These are phyloP conservation scores for Yarrowia deformans DNA, from an alignment of 805 yeast genomes.

Conservation along the genomic window DNA sequence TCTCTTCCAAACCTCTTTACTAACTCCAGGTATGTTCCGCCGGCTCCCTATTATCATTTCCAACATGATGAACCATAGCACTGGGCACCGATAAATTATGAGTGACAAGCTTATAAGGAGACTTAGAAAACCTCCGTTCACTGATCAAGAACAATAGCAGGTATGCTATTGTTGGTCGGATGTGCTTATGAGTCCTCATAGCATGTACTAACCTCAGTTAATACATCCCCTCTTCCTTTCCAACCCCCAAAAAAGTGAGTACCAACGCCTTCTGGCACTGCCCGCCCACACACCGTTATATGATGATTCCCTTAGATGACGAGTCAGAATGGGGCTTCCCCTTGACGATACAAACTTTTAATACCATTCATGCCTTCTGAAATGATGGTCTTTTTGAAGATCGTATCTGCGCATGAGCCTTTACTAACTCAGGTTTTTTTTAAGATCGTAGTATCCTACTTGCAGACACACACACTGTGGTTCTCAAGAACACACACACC, in stretches of 20 bases:
- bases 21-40: slow-evolving; percentile 36
- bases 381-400: slow-evolving; percentile 40
- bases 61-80: slow-evolving; percentile 86
- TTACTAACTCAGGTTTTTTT: slow-evolving; percentile 22
- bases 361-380: slow-evolving; percentile 98
- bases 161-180: neutral
- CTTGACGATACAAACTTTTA: slow-evolving; percentile 81
- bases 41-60: slow-evolving; percentile 40
- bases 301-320: slow-evolving; percentile 77
- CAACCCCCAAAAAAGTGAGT: slow-evolving; percentile 6
- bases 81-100: slow-evolving; percentile 97
- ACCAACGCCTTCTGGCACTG: neutral
- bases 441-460: too few relatives aligned
- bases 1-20: slow-evolving; percentile 8
- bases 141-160: slow-evolving; percentile 58
- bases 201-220: slow-evolving; percentile 32
- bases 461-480: neutral
- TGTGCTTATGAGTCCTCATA: neutral
- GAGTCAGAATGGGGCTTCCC: slow-evolving; percentile 98
- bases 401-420: neutral
- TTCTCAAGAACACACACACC: neutral
- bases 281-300: slow-evolving; percentile 16
- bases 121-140: slow-evolving; percentile 97
- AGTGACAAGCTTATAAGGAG: slow-evolving; percentile 93
- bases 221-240: slow-evolving; percentile 8